Evolutionary conservation across 176 grass and related monocot genomes (phyloP).

Genomic region (Aegilops umbellulata): DNA sequence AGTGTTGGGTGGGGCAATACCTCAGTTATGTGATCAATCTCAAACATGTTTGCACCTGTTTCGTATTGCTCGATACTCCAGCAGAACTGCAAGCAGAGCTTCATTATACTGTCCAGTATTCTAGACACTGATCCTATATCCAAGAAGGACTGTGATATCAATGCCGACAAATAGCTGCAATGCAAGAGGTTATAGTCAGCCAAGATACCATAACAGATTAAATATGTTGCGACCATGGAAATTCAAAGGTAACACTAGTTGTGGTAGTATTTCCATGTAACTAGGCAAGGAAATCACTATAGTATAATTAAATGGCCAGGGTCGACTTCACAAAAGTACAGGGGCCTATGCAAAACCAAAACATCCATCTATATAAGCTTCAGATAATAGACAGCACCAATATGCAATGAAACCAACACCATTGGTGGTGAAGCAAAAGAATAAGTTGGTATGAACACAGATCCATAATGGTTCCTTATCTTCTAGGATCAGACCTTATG

Average conservation of each 20-base stretch:
- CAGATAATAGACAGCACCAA: background rate
- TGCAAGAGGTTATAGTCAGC: conserved; percentile 11
- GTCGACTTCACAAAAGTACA: background rate
- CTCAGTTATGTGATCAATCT: conserved; percentile 87
- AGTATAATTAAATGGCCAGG: background rate
- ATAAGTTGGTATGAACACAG: background rate
- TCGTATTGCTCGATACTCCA: conserved; percentile 89
- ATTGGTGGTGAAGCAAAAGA: background rate
- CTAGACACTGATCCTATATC: conserved; percentile 97
- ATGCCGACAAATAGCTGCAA: conserved; percentile 81
- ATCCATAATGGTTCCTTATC: background rate
- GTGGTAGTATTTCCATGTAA: background rate
- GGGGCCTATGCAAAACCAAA: background rate
- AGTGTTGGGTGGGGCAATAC: conserved; percentile 31
- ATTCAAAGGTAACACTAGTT: background rate
- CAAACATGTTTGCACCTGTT: conserved; percentile 54
- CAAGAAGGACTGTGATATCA: conserved; percentile 96
- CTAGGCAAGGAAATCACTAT: background rate
- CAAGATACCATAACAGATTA: background rate
- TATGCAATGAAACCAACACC: background rate
- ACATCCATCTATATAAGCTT: background rate
- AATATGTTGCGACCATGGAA: background rate
- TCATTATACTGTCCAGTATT: conserved; percentile 97
- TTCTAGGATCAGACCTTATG: background rate
- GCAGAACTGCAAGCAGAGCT: conserved; percentile 95